These are phyloP conservation scores for Nothophaeocryptopus gaeumannii DNA, from an alignment of 2,329 filamentous ascomycete species.

Conservation along the genomic window DNA sequence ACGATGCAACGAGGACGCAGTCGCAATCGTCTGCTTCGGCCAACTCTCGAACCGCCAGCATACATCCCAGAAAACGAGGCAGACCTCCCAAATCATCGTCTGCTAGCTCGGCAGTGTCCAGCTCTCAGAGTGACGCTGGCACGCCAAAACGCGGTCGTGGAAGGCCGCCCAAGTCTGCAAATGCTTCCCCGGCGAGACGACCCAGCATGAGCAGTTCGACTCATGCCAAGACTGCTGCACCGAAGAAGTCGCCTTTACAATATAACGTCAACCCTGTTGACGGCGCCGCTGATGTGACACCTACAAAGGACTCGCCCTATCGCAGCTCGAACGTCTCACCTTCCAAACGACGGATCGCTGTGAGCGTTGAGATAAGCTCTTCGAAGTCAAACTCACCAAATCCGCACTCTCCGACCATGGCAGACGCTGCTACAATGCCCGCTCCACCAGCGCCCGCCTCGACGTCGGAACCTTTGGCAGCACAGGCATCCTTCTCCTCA, in stretches of 20 bases:
- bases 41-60: too few relatives aligned
- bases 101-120: background rate
- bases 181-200: background rate
- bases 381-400: slow-evolving; percentile 5
- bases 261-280: slow-evolving; percentile 15
- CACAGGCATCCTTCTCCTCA: slow-evolving; percentile 25
- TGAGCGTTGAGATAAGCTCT: slow-evolving; percentile 5
- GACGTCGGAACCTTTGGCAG: background rate
- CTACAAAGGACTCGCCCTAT: slow-evolving; percentile 16
- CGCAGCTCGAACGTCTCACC: slow-evolving; percentile 8
- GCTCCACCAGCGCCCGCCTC: slow-evolving; percentile 7
- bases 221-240: background rate
- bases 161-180: background rate
- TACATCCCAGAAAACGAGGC: background rate
- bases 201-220: background rate
- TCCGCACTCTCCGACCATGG: slow-evolving; percentile 1
- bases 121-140: slow-evolving; percentile 6
- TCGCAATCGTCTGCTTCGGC: too few relatives aligned
- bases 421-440: background rate
- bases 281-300: slow-evolving; percentile 13
- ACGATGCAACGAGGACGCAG: too few relatives aligned
- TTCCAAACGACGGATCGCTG: slow-evolving; percentile 10
- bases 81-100: background rate
- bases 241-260: slow-evolving; percentile 2
- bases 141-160: slow-evolving; percentile 7